Evolutionary conservation across 768 basidiomycete species (phyloP), one percentile per base, ranked within the genome.

Genomic region (Suillus subaureus): DNA sequence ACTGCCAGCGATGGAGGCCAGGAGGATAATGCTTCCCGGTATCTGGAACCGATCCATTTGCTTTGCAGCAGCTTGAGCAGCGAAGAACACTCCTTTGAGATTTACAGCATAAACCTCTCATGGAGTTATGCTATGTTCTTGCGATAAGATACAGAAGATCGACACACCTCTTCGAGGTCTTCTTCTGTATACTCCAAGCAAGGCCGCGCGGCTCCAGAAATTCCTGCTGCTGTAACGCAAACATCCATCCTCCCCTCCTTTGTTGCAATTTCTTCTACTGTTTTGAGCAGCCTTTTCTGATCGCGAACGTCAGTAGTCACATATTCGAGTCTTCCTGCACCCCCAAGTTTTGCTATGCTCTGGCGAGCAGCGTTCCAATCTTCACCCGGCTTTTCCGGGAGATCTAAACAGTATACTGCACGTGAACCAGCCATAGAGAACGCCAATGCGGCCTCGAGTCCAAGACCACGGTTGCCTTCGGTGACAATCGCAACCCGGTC

Each of bases 31-130:
- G 61, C 82, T 84, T 35, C 85, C 85, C 28, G 69, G 70, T 3
- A 70, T 78, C 12, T 76, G 76, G 15, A 79, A 71, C 47, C 79
- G 77, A n/a, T 74, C 78, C 84, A 87, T 87, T 68, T 83, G 80
- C 55, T 80, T 70, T 1, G 82, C 83, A 0, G 81, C 85, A 18
- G 84, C 85, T 70, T 86, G 84, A 3, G 84, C 84, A 9, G 84
- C 83, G 67, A 79, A 84, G 37, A 87, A 72, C 2, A 85, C 83
- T 1, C 84, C 85, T 67, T 81, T 87, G 23, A 81, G 80, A 68
- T 90, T 90, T 28, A 88, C 79, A 65, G 82, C 82, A 70, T 88
- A 73, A 39, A 88, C 87, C 85, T 87, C 28, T n/a, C 37, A 9
- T 5, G 8, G 13, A 33, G 9, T 37, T 11, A 23, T 4, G 26